Evolutionary conservation across 2,329 filamentous ascomycete genomes (phyloP).

Genomic region (Claviceps maximensis): DNA sequence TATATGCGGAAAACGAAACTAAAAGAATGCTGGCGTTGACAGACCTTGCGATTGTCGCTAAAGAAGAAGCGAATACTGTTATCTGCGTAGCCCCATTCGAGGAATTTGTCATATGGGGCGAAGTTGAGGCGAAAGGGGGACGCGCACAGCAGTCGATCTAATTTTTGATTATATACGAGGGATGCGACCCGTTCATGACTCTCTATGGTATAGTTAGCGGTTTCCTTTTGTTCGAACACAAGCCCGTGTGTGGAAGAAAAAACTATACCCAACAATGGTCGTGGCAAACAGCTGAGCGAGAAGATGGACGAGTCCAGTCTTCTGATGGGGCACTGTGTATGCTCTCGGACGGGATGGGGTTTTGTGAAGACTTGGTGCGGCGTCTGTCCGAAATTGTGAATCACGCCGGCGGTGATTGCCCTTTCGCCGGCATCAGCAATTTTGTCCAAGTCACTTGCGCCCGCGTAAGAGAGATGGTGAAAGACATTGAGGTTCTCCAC

Average conservation of each 20-base stretch:
- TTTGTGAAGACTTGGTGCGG: constrained; percentile 86
- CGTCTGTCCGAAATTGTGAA: constrained; percentile 97
- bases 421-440: constrained; percentile 83
- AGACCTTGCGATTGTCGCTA: constrained; percentile 63
- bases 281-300: constrained; percentile 62
- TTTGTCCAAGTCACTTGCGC: constrained; percentile 80
- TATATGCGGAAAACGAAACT: constrained; percentile 2
- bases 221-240: neutral
- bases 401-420: constrained; percentile 82
- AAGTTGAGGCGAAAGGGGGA: constrained; percentile 79
- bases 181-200: constrained; percentile 70
- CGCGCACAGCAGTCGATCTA: constrained; percentile 72
- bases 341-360: constrained; percentile 65
- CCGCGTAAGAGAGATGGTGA: constrained; percentile 88
- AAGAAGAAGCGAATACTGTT: constrained; percentile 85
- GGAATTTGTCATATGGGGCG: constrained; percentile 80
- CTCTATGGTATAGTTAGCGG: constrained; percentile 22
- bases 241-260: neutral
- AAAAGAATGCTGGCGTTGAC: constrained; percentile 1
- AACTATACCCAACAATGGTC: constrained; percentile 54
- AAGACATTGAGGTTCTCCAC: constrained; percentile 90
- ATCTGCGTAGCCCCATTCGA: constrained; percentile 94
- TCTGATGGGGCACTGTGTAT: constrained; percentile 47
- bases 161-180: constrained; percentile 62
- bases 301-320: constrained; percentile 69